Base-by-base conservation (phyloP, 225 moss, liverwort and hornwort genomes). In the Sphagnum contortum region DNA sequence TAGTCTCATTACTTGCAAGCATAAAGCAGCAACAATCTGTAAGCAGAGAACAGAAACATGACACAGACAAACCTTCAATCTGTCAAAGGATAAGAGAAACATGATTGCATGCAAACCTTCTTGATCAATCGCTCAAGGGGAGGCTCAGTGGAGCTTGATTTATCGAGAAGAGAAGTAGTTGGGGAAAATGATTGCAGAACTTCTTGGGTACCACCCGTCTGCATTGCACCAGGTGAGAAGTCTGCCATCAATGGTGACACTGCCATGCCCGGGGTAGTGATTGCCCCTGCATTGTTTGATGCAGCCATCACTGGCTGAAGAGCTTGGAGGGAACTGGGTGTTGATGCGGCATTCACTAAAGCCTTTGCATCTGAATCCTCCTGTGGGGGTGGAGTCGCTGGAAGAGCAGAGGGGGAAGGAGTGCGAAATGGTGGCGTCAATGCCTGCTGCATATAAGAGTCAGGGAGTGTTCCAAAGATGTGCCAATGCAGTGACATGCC, bases 391-490 rank as follows among this genome's bases (percentile, higher is more conserved):
- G 87, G 79, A 52, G 93, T 87, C 49, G 86, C 89, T 11, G 86
- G 89, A 55, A 93, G 83, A 57, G 87, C 68, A 51, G 90, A 90
- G 64, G 98, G 98, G 4, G 98, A 98, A 48, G 98, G 88, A 12
- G 91, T 93, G 68, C 93, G 90, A 71, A 98, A 81, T 57, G 98
- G 98, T 12, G 91, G 98, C 4, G 98, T 93, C 59, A 82, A 77
- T 54, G 93, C 89, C 88, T 93, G 79, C 66, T 29, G 29, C 29
- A 29, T 29, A 29, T 29, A 29, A 29, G 29, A 29, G 29, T 29
- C 29, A 29, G 29, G 0, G 29, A 29, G 29, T 0, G 29, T 29
- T 29, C 29, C 29, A 29, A 29, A 29, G 29, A 29, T 29, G 29
- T 29, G 29, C 29, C 29, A 29, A 29, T 29, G 29, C 29, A 29